Evolutionary conservation across 208 protist species (phyloP).

Genomic region (Crithidia expoeki): DNA sequence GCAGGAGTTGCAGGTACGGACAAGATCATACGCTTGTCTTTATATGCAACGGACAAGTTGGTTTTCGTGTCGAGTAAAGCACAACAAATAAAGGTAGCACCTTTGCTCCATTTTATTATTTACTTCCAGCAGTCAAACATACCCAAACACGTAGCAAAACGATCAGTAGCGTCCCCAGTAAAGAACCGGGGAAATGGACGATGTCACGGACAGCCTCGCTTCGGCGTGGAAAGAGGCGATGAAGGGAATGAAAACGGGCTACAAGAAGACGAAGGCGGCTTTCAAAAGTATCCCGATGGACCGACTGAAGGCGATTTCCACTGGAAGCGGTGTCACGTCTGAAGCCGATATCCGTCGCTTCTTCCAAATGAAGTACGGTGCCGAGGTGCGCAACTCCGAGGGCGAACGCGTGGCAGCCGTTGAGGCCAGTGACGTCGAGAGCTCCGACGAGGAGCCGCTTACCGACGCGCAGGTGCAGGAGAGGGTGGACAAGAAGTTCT

Average conservation of each 20-base stretch:
- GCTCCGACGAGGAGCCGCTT: constrained; percentile 71
- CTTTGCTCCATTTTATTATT: no score
- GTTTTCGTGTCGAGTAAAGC: no score
- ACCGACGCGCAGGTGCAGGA: constrained; percentile 86
- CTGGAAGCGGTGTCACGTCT: constrained; percentile 31
- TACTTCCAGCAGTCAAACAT: background rate
- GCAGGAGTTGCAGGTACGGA: no score
- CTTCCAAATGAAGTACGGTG: constrained; percentile 74
- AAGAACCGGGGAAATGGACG: constrained; percentile 47
- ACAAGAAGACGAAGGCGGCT: constrained; percentile 72
- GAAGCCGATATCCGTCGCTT: constrained; percentile 55
- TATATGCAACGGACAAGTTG: no score
- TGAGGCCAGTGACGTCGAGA: constrained; percentile 59
- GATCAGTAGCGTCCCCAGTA: no score
- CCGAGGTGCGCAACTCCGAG: constrained; percentile 44
- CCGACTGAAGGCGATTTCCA: constrained; percentile 41
- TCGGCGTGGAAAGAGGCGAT: constrained; percentile 79
- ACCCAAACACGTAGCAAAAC: background rate
- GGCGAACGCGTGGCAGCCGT: constrained; percentile 34
- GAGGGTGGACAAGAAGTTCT: constrained; percentile 86
- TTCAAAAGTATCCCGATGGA: constrained; percentile 62
- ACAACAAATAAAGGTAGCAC: no score
- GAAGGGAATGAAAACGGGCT: constrained; percentile 69
- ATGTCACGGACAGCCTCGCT: constrained; percentile 66
- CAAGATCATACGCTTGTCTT: no score